Base-by-base conservation (phyloP, 805 yeast species). In the Saccharomyces eubayanus region DNA sequence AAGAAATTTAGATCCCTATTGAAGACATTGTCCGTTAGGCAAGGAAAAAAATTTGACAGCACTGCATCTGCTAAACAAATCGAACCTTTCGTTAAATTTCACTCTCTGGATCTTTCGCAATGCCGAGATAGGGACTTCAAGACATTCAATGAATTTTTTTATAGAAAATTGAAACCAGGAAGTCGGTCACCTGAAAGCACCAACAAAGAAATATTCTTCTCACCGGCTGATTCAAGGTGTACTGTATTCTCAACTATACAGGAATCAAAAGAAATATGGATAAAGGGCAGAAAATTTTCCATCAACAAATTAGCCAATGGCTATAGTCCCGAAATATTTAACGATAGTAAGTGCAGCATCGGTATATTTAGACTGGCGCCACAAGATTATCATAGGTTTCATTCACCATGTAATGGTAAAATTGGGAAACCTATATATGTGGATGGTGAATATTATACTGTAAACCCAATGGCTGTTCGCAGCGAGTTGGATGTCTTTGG, bases 401-500 rank as follows among this genome's bases (percentile, higher is more conserved):
- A 92, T 67, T 77, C 82, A 14, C 96, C 97, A 0, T 91, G 94
- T 2, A 79, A 78, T 55, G 98, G 97, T 1, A 65, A 66, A 0
- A 70, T 94, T 31, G 86, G 87, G 1, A 75, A 80, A 54, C 84
- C 92, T 14, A 75, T 75, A 48, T 77, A 75, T 59, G 86, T 92
- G 31, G 86, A 83, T 36, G 99, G 98, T 0, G 94, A 90, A 62
- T 92, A 92, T 67, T 92, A 89, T 67, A 92, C 98, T 0, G 99
- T 92, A 20, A 92, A 92, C 64, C 98, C 98, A 1, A 92, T 92
- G 98, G 98, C 98, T 0, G 80, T 94, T 31, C 72, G 98, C 53
- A 87, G 96, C 1, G 80, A 82, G 10, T 71, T 92, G 53, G 98
- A 92, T 68, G 97, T 92, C 0, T 94, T 82, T 71, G 96, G 97